Conservation (phyloP, 805 yeast species). For the Starmera dryadoides region DNA sequence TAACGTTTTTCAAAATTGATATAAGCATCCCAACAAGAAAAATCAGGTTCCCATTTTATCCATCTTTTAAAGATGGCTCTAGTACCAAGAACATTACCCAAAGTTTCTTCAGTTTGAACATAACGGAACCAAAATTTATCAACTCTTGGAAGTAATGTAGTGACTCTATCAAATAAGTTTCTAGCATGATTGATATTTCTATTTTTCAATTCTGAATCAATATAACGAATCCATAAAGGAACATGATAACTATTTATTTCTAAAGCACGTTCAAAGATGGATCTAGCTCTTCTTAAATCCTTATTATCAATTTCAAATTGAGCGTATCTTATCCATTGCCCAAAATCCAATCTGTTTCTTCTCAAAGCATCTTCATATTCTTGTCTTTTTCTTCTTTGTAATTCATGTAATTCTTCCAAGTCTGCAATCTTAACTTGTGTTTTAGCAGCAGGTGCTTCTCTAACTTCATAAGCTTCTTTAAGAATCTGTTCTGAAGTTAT, state of each 20-base stretch:
- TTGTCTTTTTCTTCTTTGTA: slow-evolving; percentile 66
- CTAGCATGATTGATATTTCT: slow-evolving; percentile 83
- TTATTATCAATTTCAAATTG: slow-evolving; percentile 77
- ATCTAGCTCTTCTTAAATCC: slow-evolving; percentile 73
- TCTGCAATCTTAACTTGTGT: slow-evolving; percentile 54
- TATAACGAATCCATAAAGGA: slow-evolving; percentile 81
- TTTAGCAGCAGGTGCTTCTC: slow-evolving; percentile 29
- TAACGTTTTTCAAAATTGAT: slow-evolving; percentile 68
- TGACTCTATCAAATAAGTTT: slow-evolving; percentile 74
- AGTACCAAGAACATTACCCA: slow-evolving; percentile 55
- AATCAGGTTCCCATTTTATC: slow-evolving; percentile 69
- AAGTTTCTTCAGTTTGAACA: slow-evolving; percentile 73
- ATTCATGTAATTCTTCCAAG: slow-evolving; percentile 71
- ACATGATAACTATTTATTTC: slow-evolving; percentile 69
- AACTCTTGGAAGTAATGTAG: slow-evolving; percentile 63
- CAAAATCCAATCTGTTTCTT: slow-evolving; percentile 70
- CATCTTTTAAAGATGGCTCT: slow-evolving; percentile 68
- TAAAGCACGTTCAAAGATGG: slow-evolving; percentile 82
- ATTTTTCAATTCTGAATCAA: slow-evolving; percentile 66
- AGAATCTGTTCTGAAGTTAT: slow-evolving; percentile 60
- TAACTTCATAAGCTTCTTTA: slow-evolving; percentile 50
- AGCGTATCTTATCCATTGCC: slow-evolving; percentile 92
- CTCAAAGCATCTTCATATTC: slow-evolving; percentile 86
- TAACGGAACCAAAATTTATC: slow-evolving; percentile 86
- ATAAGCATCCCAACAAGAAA: slow-evolving; percentile 68